Base-by-base conservation (phyloP, 2,329 filamentous ascomycete genomes). In the Paraphoma chrysanthemicola region DNA sequence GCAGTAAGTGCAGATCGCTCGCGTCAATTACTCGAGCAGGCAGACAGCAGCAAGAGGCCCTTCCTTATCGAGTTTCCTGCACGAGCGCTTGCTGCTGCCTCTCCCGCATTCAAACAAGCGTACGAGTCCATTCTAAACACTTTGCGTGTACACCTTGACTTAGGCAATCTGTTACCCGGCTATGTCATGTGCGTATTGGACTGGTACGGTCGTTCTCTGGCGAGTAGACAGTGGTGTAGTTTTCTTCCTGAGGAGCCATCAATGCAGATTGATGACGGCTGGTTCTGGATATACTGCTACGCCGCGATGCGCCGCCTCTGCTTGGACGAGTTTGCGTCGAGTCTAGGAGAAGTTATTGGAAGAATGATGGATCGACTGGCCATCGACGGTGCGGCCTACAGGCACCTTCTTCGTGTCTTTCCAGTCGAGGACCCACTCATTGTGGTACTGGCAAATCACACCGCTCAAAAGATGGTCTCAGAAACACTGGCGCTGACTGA, bases 251-350 rank as follows among this genome's bases (percentile, higher is more conserved):
- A 18, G 2, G 31, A 51, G 1, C 46, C 50, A 30, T 53, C 48
- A 14, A 38, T 56, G n/a, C 49, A 54, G 6, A 38, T 36, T 6
- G 14, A 36, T n/a, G 59, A 57, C 14, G 59, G 48, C 17, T 57
- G 46, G 43, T 54, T 53, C 39, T 59, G 42, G 47, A 28, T 62
- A 14, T 62, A 59, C 43, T 49, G 43, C 16, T 62, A 59, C 51
- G 18, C 49, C 6, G 41, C 30, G 5, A 57, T 62, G 56, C 45
- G 44, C 3, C 44, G 43, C 10, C 36, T 62, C 8, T 53, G 56
- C 6, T 52, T 59, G 36, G 31, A 52, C 16, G 47, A 49, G 18
- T 51, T 55, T 41, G 51, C 53, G 7, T 39, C 41, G 18, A 10
- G 18, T 6, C 51, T 62, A 6, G 47, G 42, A 39, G 28, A 16